Evolutionary conservation across 306 rosid genomes (phyloP), one percentile per base, ranked within the genome.

Genomic region (Styphnolobium japonicum): DNA sequence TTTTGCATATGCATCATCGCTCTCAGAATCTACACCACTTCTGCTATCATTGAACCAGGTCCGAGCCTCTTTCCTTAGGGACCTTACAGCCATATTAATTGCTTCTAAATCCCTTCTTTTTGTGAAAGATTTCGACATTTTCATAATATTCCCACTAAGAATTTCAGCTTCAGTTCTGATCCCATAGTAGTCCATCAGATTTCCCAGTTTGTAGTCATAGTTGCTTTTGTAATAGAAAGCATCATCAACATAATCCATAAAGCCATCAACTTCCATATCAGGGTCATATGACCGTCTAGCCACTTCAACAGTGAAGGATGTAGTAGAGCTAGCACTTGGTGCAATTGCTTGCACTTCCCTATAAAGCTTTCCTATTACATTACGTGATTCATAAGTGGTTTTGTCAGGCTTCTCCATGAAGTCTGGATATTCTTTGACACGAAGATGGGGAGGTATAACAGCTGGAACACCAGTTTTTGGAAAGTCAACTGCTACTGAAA

Each of bases 391-490:
- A 15, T 94, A 90, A 27, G 89, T 86, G 58, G 80, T 67, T 75
- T 84, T 94, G 75, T 92, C 89, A 1, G 67, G 88, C 75, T 94
- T 94, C 23, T 90, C 97, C 98, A 94, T 90, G 84, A 94, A 94
- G 49, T 94, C 96, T 11, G 97, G 98, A 87, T 82, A 94, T 64
- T 89, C 90, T 66, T 84, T 89, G 80, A 64, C 94, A 75, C 76
- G 48, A 36, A 92, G 89, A 0, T 80, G 31, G 3, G 0, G 78
- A 25, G 94, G 96, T 53, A 92, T 89, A 22, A 52, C 80, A 60
- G 97, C 98, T 10, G 98, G 93, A 5, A 89, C 77, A 3, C 97
- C 98, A 0, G 97, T 94, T 79, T 94, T 94, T 0, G 97, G 97
- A 71, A 94, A 94, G 87, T 94, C 98, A 4, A 94, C 97, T 0